Percentiles rank a stretch among this genome's conserved stretches.
Evolutionary conservation across 2,329 filamentous ascomycete genomes (phyloP).

Genomic region (Penicillium sp.): DNA sequence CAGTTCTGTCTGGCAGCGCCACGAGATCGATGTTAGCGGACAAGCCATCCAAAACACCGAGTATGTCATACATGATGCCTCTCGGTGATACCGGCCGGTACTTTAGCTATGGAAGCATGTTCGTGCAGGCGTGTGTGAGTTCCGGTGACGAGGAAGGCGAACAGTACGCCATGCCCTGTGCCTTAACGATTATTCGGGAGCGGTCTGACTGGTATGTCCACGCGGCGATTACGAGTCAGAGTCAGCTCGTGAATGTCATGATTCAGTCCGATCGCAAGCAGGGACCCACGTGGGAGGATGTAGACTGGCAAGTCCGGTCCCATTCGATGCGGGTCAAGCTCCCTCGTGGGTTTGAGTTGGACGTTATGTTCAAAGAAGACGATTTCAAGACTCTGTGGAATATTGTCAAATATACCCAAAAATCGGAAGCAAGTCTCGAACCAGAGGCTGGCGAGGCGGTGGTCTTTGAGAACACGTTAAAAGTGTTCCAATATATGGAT

Average conservation of each 20-base stretch:
- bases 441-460: conserved; percentile 65
- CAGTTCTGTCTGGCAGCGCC: conserved; percentile 61
- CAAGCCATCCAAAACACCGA: conserved; percentile 43
- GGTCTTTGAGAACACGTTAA: conserved; percentile 64
- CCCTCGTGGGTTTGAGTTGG: conserved; percentile 69
- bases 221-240: conserved; percentile 74
- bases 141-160: conserved; percentile 63
- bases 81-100: conserved; percentile 67
- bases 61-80: conserved; percentile 66
- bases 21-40: conserved; percentile 45
- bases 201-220: conserved; percentile 65
- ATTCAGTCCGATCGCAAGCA: conserved; percentile 65
- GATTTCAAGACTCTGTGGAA: conserved; percentile 76
- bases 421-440: conserved; percentile 67
- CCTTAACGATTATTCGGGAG: conserved; percentile 69
- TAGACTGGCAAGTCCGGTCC: conserved; percentile 69
- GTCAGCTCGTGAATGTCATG: conserved; percentile 67
- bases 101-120: conserved; percentile 76
- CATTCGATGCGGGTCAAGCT: conserved; percentile 64
- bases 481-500: conserved; percentile 77
- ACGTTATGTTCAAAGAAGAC: conserved; percentile 65
- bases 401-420: conserved; percentile 78
- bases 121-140: conserved; percentile 68
- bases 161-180: conserved; percentile 66
- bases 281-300: conserved; percentile 74